Evolutionary conservation across 2,329 filamentous ascomycete genomes (phyloP).

Genomic region (Sporothrix brasiliensis): DNA sequence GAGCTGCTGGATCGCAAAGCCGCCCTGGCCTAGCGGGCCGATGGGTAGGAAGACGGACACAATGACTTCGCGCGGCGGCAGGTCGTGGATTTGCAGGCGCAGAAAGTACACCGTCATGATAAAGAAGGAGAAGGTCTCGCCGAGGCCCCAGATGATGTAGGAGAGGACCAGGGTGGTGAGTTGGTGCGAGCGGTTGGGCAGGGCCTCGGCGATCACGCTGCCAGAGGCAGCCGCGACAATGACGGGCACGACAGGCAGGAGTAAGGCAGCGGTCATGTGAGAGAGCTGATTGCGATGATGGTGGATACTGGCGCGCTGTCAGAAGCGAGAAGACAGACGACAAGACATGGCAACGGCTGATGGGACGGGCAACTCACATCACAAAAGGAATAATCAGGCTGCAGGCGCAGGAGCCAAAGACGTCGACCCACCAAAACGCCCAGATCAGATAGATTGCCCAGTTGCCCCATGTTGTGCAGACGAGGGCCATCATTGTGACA

Average conservation of each 20-base stretch:
- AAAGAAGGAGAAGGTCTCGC: constrained; percentile 60
- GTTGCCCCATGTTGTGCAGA: constrained; percentile 62
- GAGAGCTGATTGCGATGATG: constrained; percentile 41
- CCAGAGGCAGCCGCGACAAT: constrained; percentile 67
- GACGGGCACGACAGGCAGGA: constrained; percentile 64
- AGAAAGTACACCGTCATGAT: constrained; percentile 71
- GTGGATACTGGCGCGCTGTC: constrained; percentile 33
- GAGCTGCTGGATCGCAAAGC: constrained; percentile 53
- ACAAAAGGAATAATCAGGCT: constrained; percentile 56
- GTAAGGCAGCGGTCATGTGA: constrained; percentile 61
- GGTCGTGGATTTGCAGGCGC: constrained; percentile 65
- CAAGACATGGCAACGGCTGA: neutral
- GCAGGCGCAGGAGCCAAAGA: constrained; percentile 49
- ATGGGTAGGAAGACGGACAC: constrained; percentile 65
- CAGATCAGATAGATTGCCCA: constrained; percentile 55
- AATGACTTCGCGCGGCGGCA: constrained; percentile 67
- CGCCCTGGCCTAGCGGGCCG: constrained; percentile 64
- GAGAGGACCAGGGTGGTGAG: constrained; percentile 64
- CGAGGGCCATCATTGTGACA: constrained; percentile 60
- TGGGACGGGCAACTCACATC: constrained; percentile 47
- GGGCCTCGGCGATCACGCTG: constrained; percentile 62
- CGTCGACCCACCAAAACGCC: constrained; percentile 58
- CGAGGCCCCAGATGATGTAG: constrained; percentile 71
- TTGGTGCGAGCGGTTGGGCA: constrained; percentile 58
- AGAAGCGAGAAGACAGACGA: too few species aligned